phyloP scores from a whole-genome alignment of 2,329 filamentous ascomycete genomes.

The Pestalotiopsis sp. region DNA sequence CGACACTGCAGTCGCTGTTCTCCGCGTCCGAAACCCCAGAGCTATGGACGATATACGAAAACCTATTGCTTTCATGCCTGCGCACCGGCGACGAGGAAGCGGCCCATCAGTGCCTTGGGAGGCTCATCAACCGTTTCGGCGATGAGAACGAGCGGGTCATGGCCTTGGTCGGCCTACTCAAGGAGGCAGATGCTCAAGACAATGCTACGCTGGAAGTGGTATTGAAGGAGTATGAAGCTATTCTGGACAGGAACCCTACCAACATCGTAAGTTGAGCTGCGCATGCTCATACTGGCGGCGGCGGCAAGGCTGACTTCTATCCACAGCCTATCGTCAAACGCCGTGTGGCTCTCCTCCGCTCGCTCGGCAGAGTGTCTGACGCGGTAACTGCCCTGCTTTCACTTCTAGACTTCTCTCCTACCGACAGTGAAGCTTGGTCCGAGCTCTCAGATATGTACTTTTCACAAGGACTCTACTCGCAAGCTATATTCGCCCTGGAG shows the following conservation, averaged over 20 bases:
- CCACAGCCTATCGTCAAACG: constrained; percentile 80
- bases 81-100: constrained; percentile 81
- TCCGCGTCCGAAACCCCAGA: constrained; percentile 71
- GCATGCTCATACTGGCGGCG: not conserved
- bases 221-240: constrained; percentile 75
- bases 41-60: constrained; percentile 84
- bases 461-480: constrained; percentile 74
- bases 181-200: constrained; percentile 77
- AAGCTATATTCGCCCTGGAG: constrained; percentile 87
- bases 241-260: constrained; percentile 72
- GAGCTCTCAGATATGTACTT: constrained; percentile 90
- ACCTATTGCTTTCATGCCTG: constrained; percentile 81
- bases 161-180: constrained; percentile 79
- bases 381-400: constrained; percentile 74
- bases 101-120: constrained; percentile 74
- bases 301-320: constrained; percentile 7
- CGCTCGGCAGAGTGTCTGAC: constrained; percentile 70
- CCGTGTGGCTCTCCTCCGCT: constrained; percentile 76
- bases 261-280: constrained; percentile 68
- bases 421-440: constrained; percentile 90
- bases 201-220: constrained; percentile 68
- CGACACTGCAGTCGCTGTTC: constrained; percentile 55
- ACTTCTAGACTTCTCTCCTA: constrained; percentile 81
- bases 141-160: constrained; percentile 82
- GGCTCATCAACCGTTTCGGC: constrained; percentile 80